These are phyloP conservation scores for Parafenestella ontariensis DNA, from an alignment of 2,329 filamentous ascomycete species.

Conservation along the genomic window DNA sequence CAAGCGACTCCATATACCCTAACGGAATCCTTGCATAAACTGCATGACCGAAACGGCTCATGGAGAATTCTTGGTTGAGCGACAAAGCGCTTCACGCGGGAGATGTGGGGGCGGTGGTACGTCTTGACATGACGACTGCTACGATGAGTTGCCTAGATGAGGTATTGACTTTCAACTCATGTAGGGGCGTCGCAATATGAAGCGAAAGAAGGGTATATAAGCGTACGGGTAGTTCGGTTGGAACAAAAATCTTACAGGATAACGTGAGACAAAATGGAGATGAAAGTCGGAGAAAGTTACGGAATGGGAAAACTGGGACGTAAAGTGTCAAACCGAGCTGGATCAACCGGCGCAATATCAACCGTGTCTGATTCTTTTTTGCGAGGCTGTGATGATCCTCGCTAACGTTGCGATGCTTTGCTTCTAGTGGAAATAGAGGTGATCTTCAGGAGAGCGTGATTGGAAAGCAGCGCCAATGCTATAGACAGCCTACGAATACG, in stretches of 20 bases:
- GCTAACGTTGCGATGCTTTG: slow-evolving; percentile 7
- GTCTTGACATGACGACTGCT: slow-evolving; percentile 6
- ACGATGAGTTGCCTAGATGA: slow-evolving; percentile 10
- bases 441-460: slow-evolving; percentile 7
- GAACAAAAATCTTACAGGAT: background rate
- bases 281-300: background rate
- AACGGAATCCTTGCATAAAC: slow-evolving; percentile 1
- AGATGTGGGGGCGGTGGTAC: slow-evolving; percentile 2
- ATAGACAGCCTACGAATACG: background rate
- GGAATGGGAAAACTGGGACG: too few species aligned
- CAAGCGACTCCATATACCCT: slow-evolving; percentile 4
- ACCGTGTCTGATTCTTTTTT: background rate
- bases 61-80: slow-evolving; percentile 3
- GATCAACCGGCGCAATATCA: background rate
- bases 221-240: background rate
- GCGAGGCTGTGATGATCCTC: background rate
- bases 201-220: background rate
- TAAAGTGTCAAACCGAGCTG: too few species aligned
- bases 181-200: background rate
- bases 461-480: background rate
- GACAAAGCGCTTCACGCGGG: slow-evolving; percentile 6
- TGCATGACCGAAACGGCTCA: slow-evolving; percentile 10
- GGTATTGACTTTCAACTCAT: background rate
- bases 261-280: background rate
- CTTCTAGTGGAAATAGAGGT: slow-evolving; percentile 3